phyloP scores from a whole-genome alignment of 2,329 filamentous ascomycete genomes.

The Pseudonectria buxi region DNA sequence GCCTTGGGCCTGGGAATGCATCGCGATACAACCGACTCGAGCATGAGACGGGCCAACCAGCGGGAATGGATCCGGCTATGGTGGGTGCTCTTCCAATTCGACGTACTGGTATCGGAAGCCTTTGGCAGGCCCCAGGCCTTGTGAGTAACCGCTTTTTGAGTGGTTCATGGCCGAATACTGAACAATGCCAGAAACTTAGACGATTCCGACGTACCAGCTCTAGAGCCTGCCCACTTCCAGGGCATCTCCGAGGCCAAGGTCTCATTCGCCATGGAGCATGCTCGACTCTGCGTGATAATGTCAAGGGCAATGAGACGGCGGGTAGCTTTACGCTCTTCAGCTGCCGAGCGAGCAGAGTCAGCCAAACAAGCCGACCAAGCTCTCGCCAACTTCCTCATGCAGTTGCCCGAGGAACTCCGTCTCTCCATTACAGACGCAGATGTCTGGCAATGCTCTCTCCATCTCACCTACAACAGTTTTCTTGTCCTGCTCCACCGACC shows the following conservation, averaged over 20 bases:
- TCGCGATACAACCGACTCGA: conserved; percentile 25
- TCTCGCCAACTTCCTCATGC: conserved; percentile 24
- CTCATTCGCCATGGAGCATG: conserved; percentile 41
- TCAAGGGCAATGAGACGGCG: conserved; percentile 28
- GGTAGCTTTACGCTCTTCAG: conserved; percentile 17
- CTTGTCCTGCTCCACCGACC: conserved; percentile 29
- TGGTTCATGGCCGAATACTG: neutral
- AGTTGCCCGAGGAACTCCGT: conserved; percentile 22
- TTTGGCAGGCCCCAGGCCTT: conserved; percentile 47
- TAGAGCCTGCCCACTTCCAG: conserved; percentile 39
- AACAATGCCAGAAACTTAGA: conserved; percentile 32
- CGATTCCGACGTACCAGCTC: conserved; percentile 42
- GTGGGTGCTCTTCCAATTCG: conserved; percentile 36
- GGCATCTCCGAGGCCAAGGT: conserved; percentile 31
- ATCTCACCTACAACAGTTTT: conserved; percentile 29
- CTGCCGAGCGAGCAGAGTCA: conserved; percentile 19
- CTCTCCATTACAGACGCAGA: conserved; percentile 13
- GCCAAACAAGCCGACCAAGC: conserved; percentile 24
- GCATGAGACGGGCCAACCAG: conserved; percentile 25
- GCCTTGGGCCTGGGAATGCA: conserved; percentile 50
- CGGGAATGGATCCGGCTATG: conserved; percentile 32
- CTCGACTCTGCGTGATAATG: conserved; percentile 44
- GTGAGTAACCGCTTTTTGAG: conserved; percentile 19
- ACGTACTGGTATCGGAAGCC: conserved; percentile 29
- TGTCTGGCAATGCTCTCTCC: conserved; percentile 26